phyloP scores from a whole-genome alignment of 768 basidiomycete genomes.

The Termitomyces sp. region DNA sequence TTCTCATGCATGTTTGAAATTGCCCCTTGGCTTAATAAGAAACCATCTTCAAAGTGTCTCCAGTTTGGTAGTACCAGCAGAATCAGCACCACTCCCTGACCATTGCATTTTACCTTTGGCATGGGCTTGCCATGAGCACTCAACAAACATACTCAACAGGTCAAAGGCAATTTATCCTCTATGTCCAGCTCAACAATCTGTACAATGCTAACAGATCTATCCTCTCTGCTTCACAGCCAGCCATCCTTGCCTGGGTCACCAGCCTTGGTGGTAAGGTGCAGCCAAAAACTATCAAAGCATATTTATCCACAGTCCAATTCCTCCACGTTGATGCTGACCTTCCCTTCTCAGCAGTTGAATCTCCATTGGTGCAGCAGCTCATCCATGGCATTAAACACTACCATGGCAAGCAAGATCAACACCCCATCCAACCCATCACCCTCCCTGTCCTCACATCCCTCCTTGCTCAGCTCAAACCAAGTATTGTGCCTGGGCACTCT shows the following conservation, averaged over 20 bases:
- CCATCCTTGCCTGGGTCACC: neutral
- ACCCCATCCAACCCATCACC: neutral
- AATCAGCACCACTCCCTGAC: no score
- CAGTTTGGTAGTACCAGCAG: no score
- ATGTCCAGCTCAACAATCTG: no score
- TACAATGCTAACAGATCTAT: no score
- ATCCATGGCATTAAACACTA: no score
- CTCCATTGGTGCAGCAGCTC: neutral
- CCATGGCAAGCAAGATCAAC: neutral
- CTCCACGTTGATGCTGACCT: neutral
- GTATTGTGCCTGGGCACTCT: neutral
- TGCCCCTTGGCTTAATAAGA: no score
- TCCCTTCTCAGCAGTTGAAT: neutral
- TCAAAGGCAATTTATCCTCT: neutral
- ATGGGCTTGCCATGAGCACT: no score
- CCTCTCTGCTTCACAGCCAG: neutral
- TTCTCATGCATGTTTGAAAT: no score
- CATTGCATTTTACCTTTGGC: no score
- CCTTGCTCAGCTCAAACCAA: neutral
- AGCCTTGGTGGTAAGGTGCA: neutral
- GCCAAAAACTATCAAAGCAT: no score
- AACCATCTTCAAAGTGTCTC: no score
- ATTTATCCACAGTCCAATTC: no score
- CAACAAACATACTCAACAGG: neutral
- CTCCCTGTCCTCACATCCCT: neutral